Conservation (phyloP, 495 filamentous ascomycete species). For the Penicillium diatomitis region DNA sequence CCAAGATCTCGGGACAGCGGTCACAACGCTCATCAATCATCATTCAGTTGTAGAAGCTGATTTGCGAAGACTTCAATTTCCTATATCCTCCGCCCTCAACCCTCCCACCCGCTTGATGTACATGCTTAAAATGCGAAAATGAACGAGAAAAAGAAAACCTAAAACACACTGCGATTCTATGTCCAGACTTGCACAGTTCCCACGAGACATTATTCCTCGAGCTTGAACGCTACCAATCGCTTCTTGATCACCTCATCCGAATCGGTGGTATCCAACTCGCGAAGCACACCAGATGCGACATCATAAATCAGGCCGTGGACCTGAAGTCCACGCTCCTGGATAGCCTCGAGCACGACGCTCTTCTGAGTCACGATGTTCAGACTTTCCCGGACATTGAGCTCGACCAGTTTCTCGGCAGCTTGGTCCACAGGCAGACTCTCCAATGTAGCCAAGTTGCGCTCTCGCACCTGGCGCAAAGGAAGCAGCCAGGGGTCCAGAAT, state of each 20-base stretch:
- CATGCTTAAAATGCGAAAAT: too few relatives aligned
- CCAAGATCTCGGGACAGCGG: too few relatives aligned
- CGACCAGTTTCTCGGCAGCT: constrained; percentile 46
- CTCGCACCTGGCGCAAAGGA: constrained; percentile 56
- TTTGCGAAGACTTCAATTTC: too few relatives aligned
- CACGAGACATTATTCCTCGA: constrained; percentile 9
- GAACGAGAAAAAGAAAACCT: too few relatives aligned
- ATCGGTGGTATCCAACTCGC: constrained; percentile 44
- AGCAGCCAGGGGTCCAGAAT: constrained; percentile 78
- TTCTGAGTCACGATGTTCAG: constrained; percentile 55
- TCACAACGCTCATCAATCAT: too few relatives aligned
- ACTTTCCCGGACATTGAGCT: constrained; percentile 62
- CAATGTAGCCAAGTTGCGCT: constrained; percentile 31
- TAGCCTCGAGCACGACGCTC: constrained; percentile 51
- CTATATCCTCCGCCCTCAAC: too few relatives aligned
- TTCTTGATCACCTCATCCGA: constrained; percentile 29
- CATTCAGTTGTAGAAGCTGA: too few relatives aligned
- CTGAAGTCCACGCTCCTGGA: constrained; percentile 57
- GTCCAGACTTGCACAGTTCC: too few relatives aligned
- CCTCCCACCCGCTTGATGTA: too few relatives aligned
- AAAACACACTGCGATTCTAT: too few relatives aligned
- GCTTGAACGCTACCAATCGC: constrained; percentile 35
- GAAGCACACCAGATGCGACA: constrained; percentile 49
- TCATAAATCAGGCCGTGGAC: constrained; percentile 69
- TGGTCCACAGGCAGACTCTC: constrained; percentile 43